Evolutionary conservation across 192 early-diverging fungal genomes (phyloP), one percentile per base, ranked within the genome.

Genomic region (Entomortierella lignicola): DNA sequence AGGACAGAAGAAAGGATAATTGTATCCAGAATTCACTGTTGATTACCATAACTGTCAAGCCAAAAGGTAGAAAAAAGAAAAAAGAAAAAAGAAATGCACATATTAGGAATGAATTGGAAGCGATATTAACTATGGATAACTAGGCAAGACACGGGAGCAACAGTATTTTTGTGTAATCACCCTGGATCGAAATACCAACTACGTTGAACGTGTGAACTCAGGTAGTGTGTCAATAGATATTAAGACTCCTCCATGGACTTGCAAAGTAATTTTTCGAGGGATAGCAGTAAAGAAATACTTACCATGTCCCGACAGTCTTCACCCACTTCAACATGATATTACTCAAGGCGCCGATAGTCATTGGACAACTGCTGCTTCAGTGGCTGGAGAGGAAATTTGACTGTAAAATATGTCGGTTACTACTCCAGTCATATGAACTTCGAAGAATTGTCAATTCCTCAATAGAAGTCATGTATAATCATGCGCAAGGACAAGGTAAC

Each of bases 301-400:
- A 7, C 34, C 31, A 7, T 31, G 31, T 58, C 37, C 4, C 18
- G 4, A n/a, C 39, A 66, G 73, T 51, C 7, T 77, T 69, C 18
- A 67, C 65, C 3, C 27, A 77, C 8, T 77, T 68, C 53, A 57
- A 29, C 20, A 20, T 68, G 25, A 21, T 77, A 23, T 52, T 77
- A 0, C 44, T 66, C 39, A 79, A 69, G 55, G 47, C 75, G 2
- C 67, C 75, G 4, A 56, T 31, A 4, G 52, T 61, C 30, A 60
- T 79, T 23, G 63, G 48, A 1, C 67, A 66, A 51, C 32, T 79
- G 23, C 39, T 79, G 2, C 59, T 39, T 1, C 62, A 79, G 32
- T 79, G 75, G 75, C 63, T 79, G 3, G 75, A 79, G 48, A 56
- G 68, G 20, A 69, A 54, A 32, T 79, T 79, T 48, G 75, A 79